Conservation (phyloP, 164 flowering plant species). For the Annona cherimola region DNA sequence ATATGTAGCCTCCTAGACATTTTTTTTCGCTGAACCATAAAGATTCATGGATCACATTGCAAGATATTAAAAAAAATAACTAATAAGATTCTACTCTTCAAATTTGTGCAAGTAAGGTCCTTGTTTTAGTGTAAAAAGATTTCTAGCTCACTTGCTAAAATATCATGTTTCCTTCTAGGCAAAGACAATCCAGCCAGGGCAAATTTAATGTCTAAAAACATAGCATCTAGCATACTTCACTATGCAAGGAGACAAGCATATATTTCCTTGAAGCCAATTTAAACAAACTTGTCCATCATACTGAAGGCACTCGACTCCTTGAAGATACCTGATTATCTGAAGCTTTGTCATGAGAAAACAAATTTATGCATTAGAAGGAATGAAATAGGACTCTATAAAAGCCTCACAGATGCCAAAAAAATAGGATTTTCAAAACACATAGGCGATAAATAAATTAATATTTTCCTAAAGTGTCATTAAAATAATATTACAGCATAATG, state of each 20-base stretch:
- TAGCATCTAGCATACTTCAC: neutral
- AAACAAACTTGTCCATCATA: neutral
- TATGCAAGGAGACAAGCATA: neutral
- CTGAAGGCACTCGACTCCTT: neutral
- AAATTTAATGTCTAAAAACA: neutral
- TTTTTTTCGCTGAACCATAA: too few relatives aligned
- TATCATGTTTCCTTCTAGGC: too few relatives aligned
- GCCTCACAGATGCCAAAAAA: neutral
- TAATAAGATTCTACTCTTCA: too few relatives aligned
- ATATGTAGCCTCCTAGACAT: too few relatives aligned
- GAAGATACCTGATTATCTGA: constrained; percentile 83
- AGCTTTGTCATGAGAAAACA: constrained; percentile 54
- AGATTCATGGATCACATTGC: too few relatives aligned
- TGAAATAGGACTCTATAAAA: neutral
- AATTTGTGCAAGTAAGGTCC: too few relatives aligned
- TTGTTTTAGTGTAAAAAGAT: too few relatives aligned
- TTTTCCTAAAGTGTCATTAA: neutral
- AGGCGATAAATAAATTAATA: neutral
- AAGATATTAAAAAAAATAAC: too few relatives aligned
- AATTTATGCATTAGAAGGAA: constrained; percentile 3
- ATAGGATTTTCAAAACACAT: neutral
- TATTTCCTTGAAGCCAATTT: neutral
- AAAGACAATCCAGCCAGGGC: too few relatives aligned
- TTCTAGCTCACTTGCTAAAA: too few relatives aligned
- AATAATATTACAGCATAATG: neutral